phyloP scores from a whole-genome alignment of 768 basidiomycete genomes.

The Kwoniella shandongensis region DNA sequence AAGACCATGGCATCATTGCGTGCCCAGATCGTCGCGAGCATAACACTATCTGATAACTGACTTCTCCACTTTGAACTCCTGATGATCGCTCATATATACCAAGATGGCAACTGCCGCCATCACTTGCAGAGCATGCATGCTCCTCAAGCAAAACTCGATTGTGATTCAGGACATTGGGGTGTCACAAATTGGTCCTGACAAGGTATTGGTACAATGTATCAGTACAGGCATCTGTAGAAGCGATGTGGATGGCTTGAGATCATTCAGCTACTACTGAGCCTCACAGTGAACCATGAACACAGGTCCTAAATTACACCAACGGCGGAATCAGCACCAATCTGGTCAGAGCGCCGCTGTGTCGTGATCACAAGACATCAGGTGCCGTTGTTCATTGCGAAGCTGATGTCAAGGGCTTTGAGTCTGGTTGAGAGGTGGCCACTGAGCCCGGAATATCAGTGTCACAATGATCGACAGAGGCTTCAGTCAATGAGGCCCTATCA shows the following conservation, averaged over 20 bases:
- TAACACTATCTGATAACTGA: too few relatives aligned
- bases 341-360: not conserved
- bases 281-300: not conserved
- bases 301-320: slow-evolving; percentile 8
- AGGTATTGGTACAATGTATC: slow-evolving; percentile 6
- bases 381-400: not conserved
- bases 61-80: too few relatives aligned
- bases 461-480: too few relatives aligned
- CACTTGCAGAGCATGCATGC: not conserved
- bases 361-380: slow-evolving; percentile 8
- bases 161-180: not conserved
- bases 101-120: too few relatives aligned
- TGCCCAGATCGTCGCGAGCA: too few relatives aligned
- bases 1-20: too few relatives aligned
- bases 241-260: too few relatives aligned
- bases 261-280: not conserved
- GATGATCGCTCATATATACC: too few relatives aligned
- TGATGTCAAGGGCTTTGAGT: slow-evolving; percentile 4
- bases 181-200: slow-evolving; percentile 5
- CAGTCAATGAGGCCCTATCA: too few relatives aligned
- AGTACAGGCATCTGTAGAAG: slow-evolving; percentile 10
- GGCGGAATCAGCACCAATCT: slow-evolving; percentile 3
- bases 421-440: slow-evolving; percentile 5
- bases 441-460: slow-evolving; percentile 9
- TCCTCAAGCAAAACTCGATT: not conserved